These are phyloP conservation scores for Lanmaoa pseudosensibilis DNA, from an alignment of 768 basidiomycete species.

Conservation along the genomic window DNA sequence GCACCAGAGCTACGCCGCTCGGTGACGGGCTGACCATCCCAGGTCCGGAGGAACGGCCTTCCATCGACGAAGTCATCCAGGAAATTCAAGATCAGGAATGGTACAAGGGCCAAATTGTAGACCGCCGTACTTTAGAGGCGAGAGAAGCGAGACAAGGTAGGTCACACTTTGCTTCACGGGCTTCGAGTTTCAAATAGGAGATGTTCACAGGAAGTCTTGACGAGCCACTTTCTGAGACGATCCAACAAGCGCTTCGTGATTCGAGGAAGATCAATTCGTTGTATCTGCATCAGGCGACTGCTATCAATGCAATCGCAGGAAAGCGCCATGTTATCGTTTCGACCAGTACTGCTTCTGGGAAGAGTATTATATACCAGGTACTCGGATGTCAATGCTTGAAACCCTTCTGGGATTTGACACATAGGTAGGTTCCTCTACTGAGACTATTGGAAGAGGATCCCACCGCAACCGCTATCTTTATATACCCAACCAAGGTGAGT, in stretches of 20 bases:
- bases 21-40: slow-evolving; percentile 32
- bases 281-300: slow-evolving; percentile 70
- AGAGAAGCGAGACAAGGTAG: slow-evolving; percentile 54
- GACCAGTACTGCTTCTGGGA: slow-evolving; percentile 87
- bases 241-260: slow-evolving; percentile 53
- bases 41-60: slow-evolving; percentile 50
- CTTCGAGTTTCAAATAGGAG: background rate
- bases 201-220: slow-evolving; percentile 45
- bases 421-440: slow-evolving; percentile 65
- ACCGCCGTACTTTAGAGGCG: slow-evolving; percentile 52
- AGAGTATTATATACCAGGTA: slow-evolving; percentile 86
- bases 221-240: slow-evolving; percentile 55
- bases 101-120: slow-evolving; percentile 70
- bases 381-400: background rate
- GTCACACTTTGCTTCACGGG: background rate
- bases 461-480: slow-evolving; percentile 69
- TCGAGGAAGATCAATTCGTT: slow-evolving; percentile 62
- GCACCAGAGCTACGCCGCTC: background rate
- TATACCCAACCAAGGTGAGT: slow-evolving; percentile 84
- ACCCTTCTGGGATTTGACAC: background rate
- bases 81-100: slow-evolving; percentile 59
- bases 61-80: slow-evolving; percentile 56
- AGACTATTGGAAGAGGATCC: slow-evolving; percentile 61
- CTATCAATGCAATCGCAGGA: slow-evolving; percentile 60
- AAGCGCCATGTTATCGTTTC: slow-evolving; percentile 81